Evolutionary conservation across 257 asterid species (phyloP).

Genomic region (Echites panduratus): DNA sequence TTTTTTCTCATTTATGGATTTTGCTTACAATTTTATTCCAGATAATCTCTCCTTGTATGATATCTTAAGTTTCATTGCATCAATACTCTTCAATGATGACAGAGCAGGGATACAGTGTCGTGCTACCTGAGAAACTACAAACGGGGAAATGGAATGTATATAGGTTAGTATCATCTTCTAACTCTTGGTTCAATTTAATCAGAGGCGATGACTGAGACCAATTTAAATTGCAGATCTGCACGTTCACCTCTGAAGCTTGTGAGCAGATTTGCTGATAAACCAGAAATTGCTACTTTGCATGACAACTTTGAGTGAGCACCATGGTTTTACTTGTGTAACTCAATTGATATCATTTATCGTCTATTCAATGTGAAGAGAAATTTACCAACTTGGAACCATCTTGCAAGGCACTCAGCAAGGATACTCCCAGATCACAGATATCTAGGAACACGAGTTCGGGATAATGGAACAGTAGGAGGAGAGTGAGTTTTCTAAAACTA

Average conservation of each 20-base stretch:
- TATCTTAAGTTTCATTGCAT: neutral
- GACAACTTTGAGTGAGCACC: constrained; percentile 58
- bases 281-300: constrained; percentile 59
- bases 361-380: neutral
- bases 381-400: neutral
- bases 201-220: neutral
- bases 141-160: constrained; percentile 71
- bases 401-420: constrained; percentile 40
- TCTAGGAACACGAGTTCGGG: constrained; percentile 53
- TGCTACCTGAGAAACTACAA: constrained; percentile 60
- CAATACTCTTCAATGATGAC: constrained; percentile 9
- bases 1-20: neutral
- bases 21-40: neutral
- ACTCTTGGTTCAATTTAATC: neutral
- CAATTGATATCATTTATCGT: neutral
- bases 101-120: constrained; percentile 62
- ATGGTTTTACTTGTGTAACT: neutral
- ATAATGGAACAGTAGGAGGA: constrained; percentile 67
- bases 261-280: constrained; percentile 45
- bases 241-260: constrained; percentile 49
- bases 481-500: constrained; percentile 35
- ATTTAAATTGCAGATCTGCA: constrained; percentile 34
- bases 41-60: neutral
- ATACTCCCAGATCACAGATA: constrained; percentile 38
- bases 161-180: constrained; percentile 32